Evolutionary conservation across 2,329 filamentous ascomycete species (phyloP).

Genomic region (Cucurbitaria berberidis): DNA sequence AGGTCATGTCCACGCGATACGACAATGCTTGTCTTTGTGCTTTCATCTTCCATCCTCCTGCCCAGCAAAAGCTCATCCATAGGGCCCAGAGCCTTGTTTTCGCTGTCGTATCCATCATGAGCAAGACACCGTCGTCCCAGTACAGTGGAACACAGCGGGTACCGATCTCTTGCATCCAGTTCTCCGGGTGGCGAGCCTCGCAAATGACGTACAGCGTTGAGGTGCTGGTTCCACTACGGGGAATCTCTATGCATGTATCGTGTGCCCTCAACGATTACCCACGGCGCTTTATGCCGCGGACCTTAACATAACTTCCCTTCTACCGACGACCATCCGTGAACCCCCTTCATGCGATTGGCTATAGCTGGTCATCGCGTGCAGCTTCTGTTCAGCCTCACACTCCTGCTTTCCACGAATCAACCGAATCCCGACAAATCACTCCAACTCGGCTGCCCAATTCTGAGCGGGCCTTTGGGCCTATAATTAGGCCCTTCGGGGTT

Average conservation of each 20-base stretch:
- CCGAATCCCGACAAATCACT: too few relatives aligned
- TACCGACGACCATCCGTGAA: background rate
- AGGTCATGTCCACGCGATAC: conserved; percentile 5
- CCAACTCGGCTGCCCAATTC: background rate
- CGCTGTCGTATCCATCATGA: background rate
- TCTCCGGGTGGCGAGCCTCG: background rate
- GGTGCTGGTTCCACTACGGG: too few relatives aligned
- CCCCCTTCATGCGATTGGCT: background rate
- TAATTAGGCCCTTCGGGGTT: conserved; percentile 4
- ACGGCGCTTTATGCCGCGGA: background rate
- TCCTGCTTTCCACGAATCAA: background rate
- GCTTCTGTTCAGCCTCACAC: background rate
- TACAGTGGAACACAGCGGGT: background rate
- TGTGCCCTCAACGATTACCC: background rate
- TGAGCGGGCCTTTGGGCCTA: conserved; percentile 2
- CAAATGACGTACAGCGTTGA: background rate
- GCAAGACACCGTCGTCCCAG: background rate
- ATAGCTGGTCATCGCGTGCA: background rate
- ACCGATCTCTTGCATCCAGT: background rate
- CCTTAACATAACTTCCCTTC: background rate
- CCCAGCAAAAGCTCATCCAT: background rate
- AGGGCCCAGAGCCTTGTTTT: background rate
- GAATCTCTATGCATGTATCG: background rate
- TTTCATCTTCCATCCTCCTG: background rate
- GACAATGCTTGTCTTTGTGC: too few relatives aligned